Evolutionary conservation across 1,284 basidiomycete species (phyloP).

Genomic region (Apiotrichum veenhuisii): DNA sequence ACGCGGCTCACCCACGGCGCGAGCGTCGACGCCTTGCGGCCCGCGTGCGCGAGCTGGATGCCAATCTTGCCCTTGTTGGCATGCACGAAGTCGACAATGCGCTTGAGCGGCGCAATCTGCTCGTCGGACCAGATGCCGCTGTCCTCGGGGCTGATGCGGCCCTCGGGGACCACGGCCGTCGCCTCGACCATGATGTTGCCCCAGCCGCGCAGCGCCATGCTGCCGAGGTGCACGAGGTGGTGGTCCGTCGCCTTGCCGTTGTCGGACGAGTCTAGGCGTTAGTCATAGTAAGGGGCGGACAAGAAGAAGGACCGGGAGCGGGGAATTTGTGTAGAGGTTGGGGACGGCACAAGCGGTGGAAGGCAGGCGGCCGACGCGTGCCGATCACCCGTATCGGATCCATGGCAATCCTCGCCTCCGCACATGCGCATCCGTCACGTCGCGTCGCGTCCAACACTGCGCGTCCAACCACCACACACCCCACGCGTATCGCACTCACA

Average conservation of each 20-base stretch:
- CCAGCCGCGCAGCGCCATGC: constrained; percentile 51
- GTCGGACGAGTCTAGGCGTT: constrained; percentile 56
- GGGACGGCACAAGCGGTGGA: not conserved
- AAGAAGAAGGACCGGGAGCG: not conserved
- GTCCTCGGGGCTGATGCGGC: constrained; percentile 57
- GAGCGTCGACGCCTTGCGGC: constrained; percentile 64
- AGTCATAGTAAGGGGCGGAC: not conserved
- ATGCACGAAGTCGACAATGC: constrained; percentile 72
- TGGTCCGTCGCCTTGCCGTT: constrained; percentile 69
- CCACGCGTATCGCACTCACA: constrained; percentile 29
- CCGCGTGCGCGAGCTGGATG: constrained; percentile 76
- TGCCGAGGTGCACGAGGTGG: constrained; percentile 71
- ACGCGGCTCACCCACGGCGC: constrained; percentile 57
- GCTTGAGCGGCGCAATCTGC: constrained; percentile 64
- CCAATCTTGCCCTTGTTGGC: constrained; percentile 64
- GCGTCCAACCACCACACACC: not conserved
- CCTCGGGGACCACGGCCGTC: constrained; percentile 69
- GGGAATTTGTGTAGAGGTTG: not conserved
- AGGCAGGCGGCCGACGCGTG: too few relatives aligned
- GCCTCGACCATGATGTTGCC: constrained; percentile 67
- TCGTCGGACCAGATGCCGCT: constrained; percentile 69
- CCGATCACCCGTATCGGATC: too few relatives aligned
- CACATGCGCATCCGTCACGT: too few relatives aligned
- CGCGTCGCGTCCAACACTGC: not conserved
- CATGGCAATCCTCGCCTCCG: too few relatives aligned